Conservation (phyloP, 78 protist species). For the Chrysochromulina parva region DNA sequence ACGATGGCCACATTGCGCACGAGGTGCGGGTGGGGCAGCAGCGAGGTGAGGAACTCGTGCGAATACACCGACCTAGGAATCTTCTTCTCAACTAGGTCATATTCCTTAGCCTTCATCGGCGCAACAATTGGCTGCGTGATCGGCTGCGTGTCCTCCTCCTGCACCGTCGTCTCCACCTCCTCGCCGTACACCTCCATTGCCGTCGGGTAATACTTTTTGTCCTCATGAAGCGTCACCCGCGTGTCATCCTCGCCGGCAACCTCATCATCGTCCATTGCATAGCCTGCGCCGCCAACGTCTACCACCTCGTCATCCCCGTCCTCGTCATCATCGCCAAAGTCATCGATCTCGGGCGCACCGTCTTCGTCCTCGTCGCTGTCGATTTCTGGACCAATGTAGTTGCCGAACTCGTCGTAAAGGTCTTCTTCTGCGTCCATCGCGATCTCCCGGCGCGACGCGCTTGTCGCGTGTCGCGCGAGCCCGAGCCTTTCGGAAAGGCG, state of each 20-base stretch:
- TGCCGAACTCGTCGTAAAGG: conserved; percentile 95
- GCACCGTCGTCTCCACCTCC: conserved; percentile 85
- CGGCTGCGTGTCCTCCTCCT: conserved; percentile 97
- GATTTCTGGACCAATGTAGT: conserved; percentile 84
- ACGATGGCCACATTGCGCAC: conserved; percentile 89
- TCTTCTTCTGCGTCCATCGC: neutral
- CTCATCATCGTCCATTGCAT: neutral
- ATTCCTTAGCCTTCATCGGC: conserved; percentile 69
- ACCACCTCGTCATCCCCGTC: conserved; percentile 44
- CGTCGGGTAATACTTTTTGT: conserved; percentile 94
- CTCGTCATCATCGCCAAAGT: conserved; percentile 51
- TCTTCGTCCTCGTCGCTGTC: neutral
- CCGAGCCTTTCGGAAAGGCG: too few species aligned
- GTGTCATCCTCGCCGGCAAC: neutral
- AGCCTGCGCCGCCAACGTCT: neutral
- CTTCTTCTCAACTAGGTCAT: conserved; percentile 41
- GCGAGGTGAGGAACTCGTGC: conserved; percentile 54
- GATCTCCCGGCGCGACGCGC: neutral
- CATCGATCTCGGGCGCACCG: conserved; percentile 15
- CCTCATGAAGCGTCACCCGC: conserved; percentile 90
- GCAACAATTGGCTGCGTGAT: conserved; percentile 93
- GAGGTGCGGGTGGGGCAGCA: conserved; percentile 69
- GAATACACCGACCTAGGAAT: conserved; percentile 53
- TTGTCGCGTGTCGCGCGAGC: too few species aligned
- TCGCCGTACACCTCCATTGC: conserved; percentile 87